These are phyloP conservation scores for Zygnema circumcarinatum DNA, from an alignment of 139 green algal genomes.

Conservation along the genomic window DNA sequence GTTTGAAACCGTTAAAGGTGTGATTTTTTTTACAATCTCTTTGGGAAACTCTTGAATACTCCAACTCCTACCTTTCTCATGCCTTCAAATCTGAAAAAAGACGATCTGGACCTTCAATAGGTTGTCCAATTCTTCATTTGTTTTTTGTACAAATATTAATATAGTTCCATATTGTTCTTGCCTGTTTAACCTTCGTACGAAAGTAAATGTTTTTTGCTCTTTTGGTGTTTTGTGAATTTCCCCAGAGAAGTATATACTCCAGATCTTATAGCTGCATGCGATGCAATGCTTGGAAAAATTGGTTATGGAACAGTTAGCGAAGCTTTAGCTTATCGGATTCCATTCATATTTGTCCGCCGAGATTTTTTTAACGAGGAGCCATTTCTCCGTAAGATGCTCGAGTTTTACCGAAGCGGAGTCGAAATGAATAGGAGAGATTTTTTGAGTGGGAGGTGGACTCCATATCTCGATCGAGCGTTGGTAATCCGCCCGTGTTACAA, in stretches of 20 bases:
- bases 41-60: too few relatives aligned
- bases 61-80: too few relatives aligned
- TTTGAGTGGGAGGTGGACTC: constrained; percentile 68
- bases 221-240: too few relatives aligned
- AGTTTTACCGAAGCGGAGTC: constrained; percentile 58
- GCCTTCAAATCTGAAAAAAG: too few relatives aligned
- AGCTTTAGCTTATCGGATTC: constrained; percentile 64
- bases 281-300: constrained; percentile 79
- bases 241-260: constrained; percentile 71
- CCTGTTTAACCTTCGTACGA: too few relatives aligned
- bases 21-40: too few relatives aligned
- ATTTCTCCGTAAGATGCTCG: constrained; percentile 74
- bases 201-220: too few relatives aligned
- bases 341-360: constrained; percentile 76
- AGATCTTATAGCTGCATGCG: constrained; percentile 68
- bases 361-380: constrained; percentile 81
- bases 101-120: too few relatives aligned
- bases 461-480: constrained; percentile 69
- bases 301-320: constrained; percentile 75
- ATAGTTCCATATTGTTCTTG: too few relatives aligned
- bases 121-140: too few relatives aligned
- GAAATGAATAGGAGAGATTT: constrained; percentile 75
- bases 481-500: constrained; percentile 59
- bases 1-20: too few relatives aligned
- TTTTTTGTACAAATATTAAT: too few relatives aligned